Base-by-base conservation (phyloP, 208 protist genomes). In the Leishmania guyanensis region DNA sequence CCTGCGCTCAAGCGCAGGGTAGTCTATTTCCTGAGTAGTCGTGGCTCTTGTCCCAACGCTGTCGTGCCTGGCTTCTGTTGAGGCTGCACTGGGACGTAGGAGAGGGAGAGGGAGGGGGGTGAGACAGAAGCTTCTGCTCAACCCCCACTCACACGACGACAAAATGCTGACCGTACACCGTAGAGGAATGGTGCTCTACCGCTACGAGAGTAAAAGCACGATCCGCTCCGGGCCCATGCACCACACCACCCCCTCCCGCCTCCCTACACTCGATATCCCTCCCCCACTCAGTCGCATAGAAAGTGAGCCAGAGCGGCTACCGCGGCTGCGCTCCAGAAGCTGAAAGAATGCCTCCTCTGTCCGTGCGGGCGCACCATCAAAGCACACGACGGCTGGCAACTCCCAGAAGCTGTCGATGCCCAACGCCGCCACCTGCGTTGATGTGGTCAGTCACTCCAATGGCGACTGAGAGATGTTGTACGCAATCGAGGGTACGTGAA, bases 381-480 rank as follows among this genome's bases (percentile, higher is more conserved):
- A 91, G 14, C 60, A 88, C 3, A 78, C 89, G 26, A 94, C 90
- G 48, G 88, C 82, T 8, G 92, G 92, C 20, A 97, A 81, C 84
- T 87, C 82, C 71, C 90, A 75, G 73, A 91, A 79, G 22, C 82
- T 84, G 60, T 86, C 84, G n/a, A 93, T 66, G 22, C 86, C 73
- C 71, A 89, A 79, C 66, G 80, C 78, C 70, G 73, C 79, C 50
- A 93, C 84, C 17, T 86, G 64, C n/a, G 29, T 80, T 16, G 82
- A 48, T 1, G 85, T 90, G 3, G 77, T 48, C 9, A 79, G 78
- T 20, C 36, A 68, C 43, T 91, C 84, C 76, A 86, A 84, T 64
- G 84, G 82, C 54, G 87, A 90, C 39, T 92, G 62, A 78, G 85
- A 95, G 26, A 92, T 65, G 74, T 90, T 90, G 86, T 91, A 94